Conservation (phyloP, 345 rosid species). For the Hibiscus syriacus region DNA sequence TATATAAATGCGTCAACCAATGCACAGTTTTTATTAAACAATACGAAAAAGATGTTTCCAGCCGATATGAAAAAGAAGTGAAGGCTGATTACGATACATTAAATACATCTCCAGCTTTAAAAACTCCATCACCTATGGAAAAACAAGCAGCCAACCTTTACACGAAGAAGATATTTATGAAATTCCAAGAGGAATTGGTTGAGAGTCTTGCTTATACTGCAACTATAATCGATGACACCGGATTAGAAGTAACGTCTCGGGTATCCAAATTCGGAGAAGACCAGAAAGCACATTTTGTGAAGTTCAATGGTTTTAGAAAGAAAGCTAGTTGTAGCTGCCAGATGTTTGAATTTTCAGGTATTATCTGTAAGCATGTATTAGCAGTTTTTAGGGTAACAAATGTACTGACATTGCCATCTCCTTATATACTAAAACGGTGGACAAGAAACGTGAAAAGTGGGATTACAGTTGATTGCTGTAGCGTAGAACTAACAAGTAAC, state of each 20-base stretch:
- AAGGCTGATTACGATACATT: slow-evolving; percentile 40
- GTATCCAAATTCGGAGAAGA: slow-evolving; percentile 41
- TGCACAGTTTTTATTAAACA: slow-evolving; percentile 29
- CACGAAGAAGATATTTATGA: slow-evolving; percentile 36
- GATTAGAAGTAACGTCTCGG: slow-evolving; percentile 22
- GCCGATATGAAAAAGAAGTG: slow-evolving; percentile 35
- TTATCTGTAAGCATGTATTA: slow-evolving; percentile 34
- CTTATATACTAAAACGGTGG: slow-evolving; percentile 43
- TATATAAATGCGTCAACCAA: slow-evolving; percentile 43
- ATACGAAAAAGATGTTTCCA: slow-evolving; percentile 31
- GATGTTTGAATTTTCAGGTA: slow-evolving; percentile 48
- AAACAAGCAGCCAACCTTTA: slow-evolving; percentile 39
- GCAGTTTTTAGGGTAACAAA: slow-evolving; percentile 45
- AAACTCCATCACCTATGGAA: slow-evolving; percentile 48
- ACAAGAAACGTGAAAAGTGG: slow-evolving; percentile 39
- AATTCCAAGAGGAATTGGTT: slow-evolving; percentile 44
- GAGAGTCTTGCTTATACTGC: slow-evolving; percentile 41
- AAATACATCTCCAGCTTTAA: slow-evolving; percentile 28
- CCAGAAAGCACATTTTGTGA: slow-evolving; percentile 27
- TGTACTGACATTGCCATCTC: slow-evolving; percentile 38
- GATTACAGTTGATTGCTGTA: slow-evolving; percentile 21
- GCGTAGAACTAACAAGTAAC: slow-evolving; percentile 17
- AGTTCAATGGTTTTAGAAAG: slow-evolving; percentile 30
- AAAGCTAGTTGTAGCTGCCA: slow-evolving; percentile 41
- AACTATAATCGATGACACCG: slow-evolving; percentile 23